Conservation (phyloP, 805 yeast species). For the Yamadazyma scolyti region DNA sequence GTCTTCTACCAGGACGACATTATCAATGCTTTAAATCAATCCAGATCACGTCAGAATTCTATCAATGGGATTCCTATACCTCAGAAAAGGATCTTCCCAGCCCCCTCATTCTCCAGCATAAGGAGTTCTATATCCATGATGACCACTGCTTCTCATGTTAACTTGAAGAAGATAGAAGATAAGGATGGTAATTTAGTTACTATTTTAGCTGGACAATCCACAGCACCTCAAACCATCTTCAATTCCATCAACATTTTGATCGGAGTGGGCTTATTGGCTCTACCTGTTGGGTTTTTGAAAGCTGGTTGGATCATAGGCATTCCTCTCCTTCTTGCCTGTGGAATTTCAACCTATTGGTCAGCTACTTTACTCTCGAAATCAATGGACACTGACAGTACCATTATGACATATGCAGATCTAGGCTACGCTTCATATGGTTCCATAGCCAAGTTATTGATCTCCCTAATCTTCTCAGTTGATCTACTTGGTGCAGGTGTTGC, state of each 20-base stretch:
- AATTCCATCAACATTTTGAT: conserved; percentile 68
- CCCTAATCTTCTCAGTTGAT: conserved; percentile 72
- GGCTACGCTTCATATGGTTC: conserved; percentile 85
- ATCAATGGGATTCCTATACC: conserved; percentile 20
- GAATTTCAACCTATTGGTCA: conserved; percentile 68
- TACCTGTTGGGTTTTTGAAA: conserved; percentile 60
- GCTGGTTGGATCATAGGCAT: conserved; percentile 69
- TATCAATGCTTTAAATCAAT: conserved; percentile 19
- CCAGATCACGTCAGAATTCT: conserved; percentile 27
- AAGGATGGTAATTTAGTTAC: conserved; percentile 67
- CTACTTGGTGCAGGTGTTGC: conserved; percentile 80
- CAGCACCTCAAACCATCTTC: conserved; percentile 73
- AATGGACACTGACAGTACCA: conserved; percentile 73
- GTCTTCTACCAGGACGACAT: conserved; percentile 40
- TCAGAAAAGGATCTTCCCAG: conserved; percentile 26
- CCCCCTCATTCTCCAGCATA: conserved; percentile 44
- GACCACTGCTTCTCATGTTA: conserved; percentile 47
- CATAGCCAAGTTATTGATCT: conserved; percentile 67
- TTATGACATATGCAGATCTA: conserved; percentile 85
- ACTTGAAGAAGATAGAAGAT: conserved; percentile 63
- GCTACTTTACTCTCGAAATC: conserved; percentile 72
- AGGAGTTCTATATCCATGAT: conserved; percentile 30
- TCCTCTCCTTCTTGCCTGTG: conserved; percentile 56
- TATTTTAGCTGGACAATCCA: conserved; percentile 76
- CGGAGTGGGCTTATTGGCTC: conserved; percentile 65